phyloP scores from a whole-genome alignment of 2,329 filamentous ascomycete species.

The Xylaria sp. region DNA sequence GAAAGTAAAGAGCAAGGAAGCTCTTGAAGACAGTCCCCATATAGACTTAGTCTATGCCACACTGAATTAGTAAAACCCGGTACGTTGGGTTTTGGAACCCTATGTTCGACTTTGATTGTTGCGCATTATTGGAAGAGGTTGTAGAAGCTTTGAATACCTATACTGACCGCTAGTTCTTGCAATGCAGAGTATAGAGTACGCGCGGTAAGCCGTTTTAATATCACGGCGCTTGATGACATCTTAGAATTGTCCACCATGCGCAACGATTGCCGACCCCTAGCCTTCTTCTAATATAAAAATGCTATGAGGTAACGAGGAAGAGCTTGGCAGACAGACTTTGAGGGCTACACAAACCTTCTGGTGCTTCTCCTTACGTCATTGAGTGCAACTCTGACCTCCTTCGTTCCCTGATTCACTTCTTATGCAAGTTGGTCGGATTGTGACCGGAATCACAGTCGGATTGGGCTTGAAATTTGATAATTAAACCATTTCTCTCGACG shows the following conservation, averaged over 20 bases:
- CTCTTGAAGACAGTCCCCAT: slow-evolving; percentile 60
- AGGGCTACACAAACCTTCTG: slow-evolving; percentile 85
- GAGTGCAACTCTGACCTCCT: slow-evolving; percentile 88
- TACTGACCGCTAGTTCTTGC: slow-evolving; percentile 75
- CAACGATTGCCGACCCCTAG: not conserved
- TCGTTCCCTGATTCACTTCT: slow-evolving; percentile 81
- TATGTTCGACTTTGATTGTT: slow-evolving; percentile 60
- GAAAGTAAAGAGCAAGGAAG: not conserved
- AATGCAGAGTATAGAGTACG: not conserved
- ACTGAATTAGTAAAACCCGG: slow-evolving; percentile 77
- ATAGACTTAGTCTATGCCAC: slow-evolving; percentile 62
- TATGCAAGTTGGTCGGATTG: slow-evolving; percentile 81
- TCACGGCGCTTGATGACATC: not conserved
- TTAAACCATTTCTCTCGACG: not conserved
- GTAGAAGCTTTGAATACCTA: slow-evolving; percentile 86
- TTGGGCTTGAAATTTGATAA: slow-evolving; percentile 65
- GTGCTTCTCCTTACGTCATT: slow-evolving; percentile 79
- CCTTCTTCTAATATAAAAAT: not conserved
- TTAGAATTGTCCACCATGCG: not conserved
- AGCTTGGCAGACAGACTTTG: slow-evolving; percentile 82
- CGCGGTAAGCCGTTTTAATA: not conserved
- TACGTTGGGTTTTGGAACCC: slow-evolving; percentile 75
- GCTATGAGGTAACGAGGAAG: slow-evolving; percentile 66
- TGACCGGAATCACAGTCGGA: slow-evolving; percentile 84
- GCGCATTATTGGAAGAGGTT: slow-evolving; percentile 72